Percentiles rank a stretch among this genome's conserved stretches.
These are phyloP conservation scores for Rosa persica DNA, from an alignment of 306 rosid genomes.

Conservation along the genomic window DNA sequence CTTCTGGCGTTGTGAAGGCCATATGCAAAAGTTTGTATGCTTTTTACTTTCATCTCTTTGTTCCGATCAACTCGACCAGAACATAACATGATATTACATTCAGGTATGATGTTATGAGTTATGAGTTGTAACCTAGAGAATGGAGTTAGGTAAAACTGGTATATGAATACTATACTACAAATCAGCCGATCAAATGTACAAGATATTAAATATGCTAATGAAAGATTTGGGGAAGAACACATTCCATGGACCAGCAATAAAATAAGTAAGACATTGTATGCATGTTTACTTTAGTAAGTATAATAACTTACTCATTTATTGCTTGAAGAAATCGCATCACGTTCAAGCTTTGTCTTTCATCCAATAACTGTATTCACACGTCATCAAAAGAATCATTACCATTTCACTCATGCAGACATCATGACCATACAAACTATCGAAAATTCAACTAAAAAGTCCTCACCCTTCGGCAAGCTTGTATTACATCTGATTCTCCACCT, in stretches of 20 bases:
- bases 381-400: constrained; percentile 15
- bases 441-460: constrained; percentile 25
- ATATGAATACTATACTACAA: not conserved
- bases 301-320: constrained; percentile 54
- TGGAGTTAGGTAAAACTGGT: not conserved
- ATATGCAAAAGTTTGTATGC: not conserved
- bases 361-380: constrained; percentile 61
- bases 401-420: not conserved
- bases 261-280: not conserved
- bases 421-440: too few relatives aligned
- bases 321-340: constrained; percentile 89
- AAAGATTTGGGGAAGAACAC: not conserved
- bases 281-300: constrained; percentile 1
- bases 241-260: not conserved
- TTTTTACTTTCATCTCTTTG: not conserved
- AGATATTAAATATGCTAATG: not conserved
- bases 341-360: constrained; percentile 78
- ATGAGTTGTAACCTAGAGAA: not conserved
- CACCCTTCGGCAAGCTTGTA: constrained; percentile 76
- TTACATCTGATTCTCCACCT: constrained; percentile 57
- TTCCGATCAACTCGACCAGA: not conserved
- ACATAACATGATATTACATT: not conserved
- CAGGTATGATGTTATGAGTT: not conserved
- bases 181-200: not conserved
- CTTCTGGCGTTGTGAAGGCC: not conserved